Evolutionary conservation across 345 rosid species (phyloP), one percentile per base, ranked within the genome.

Genomic region (Aquilaria malaccensis): DNA sequence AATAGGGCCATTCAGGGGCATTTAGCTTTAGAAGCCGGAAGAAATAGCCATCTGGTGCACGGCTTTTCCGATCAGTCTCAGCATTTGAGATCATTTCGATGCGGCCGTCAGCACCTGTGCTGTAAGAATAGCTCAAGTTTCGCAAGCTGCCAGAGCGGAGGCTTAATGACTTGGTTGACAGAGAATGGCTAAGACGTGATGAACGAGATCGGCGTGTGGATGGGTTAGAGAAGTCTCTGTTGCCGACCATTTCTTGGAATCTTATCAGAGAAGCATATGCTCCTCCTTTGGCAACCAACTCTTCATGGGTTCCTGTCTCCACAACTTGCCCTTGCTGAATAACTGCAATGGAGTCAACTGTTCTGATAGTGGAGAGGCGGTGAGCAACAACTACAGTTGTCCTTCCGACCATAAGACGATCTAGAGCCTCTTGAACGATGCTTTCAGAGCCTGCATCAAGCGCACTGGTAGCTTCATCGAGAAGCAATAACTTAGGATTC

Each of bases 381-480:
- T 94, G 99, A 7, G 99, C 99, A 43, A 94, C 97, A 15, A 94
- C 93, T 2, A 94, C 91, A 1, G 99, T 94, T 22, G 99, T 94
- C 74, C 99, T 83, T 50, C 99, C 99, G 2, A 91, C 89, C 97
- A 91, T 94, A 49, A 94, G 87, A 53, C 97, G 92, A 60, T 94
- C 99, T 33, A 94, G 77, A 47, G 99, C 97, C 78, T 94, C 99
- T 66, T 94, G 99, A 70, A 94, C 99, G 56, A 94, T 90, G 83
- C 89, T 91, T 77, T 91, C 99, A 5, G 99, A 94, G 73, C 99
- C 72, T 30, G 97, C 96, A 72, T 94, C 99, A 30, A 94, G 99
- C 3, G 99, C 99, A 30, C 99, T 94, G 11, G 99, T 94, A 63
- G 99, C 99, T 80, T 94, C 99, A 69, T 94, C 99, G 3, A 94